Conservation (phyloP, 164 flowering plant genomes). For the Umbilicus rupestris region DNA sequence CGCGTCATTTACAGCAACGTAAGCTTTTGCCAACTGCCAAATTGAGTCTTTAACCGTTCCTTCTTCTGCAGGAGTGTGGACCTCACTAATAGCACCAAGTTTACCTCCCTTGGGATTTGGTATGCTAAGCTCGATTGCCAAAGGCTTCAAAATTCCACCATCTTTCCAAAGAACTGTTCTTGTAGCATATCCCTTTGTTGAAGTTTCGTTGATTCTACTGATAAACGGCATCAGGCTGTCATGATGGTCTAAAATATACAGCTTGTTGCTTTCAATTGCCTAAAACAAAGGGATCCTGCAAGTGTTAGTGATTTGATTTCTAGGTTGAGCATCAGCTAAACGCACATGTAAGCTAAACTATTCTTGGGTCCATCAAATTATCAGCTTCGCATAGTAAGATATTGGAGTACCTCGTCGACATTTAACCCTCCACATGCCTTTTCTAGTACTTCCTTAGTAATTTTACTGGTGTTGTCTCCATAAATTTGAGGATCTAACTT, state of each 20-base stretch:
- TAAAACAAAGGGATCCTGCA: neutral
- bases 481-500: conserved; percentile 29
- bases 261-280: conserved; percentile 5
- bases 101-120: conserved; percentile 11
- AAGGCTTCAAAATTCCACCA: conserved; percentile 16
- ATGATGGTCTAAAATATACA: conserved; percentile 13
- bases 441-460: conserved; percentile 25
- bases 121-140: conserved; percentile 13
- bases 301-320: neutral
- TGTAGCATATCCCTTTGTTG: conserved; percentile 15
- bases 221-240: conserved; percentile 13
- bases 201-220: conserved; percentile 9
- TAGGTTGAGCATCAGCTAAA: neutral
- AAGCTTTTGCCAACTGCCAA: conserved; percentile 21
- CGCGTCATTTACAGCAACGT: conserved; percentile 17
- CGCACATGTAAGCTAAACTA: neutral
- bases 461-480: conserved; percentile 37
- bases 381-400: neutral
- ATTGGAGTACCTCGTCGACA: conserved; percentile 27
- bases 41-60: conserved; percentile 13
- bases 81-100: conserved; percentile 10
- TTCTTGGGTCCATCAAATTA: neutral
- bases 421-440: conserved; percentile 22
- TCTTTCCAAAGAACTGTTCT: conserved; percentile 17
- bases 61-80: conserved; percentile 12